Evolutionary conservation across 1,284 basidiomycete genomes (phyloP), one percentile per base, ranked within the genome.

Genomic region (Hypsizygus ulmarius): DNA sequence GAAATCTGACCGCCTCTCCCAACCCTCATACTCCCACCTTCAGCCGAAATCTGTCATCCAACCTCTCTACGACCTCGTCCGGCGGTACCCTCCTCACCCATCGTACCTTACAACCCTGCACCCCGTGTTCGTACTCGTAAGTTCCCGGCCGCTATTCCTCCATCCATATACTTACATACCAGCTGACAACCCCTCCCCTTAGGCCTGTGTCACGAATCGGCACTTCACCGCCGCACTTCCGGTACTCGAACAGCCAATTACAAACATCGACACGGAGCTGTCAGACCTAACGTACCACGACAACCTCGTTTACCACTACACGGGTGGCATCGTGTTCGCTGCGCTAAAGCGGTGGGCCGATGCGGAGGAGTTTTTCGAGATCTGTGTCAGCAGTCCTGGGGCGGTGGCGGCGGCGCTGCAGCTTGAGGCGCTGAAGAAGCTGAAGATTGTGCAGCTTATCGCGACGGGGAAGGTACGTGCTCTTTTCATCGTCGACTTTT

Each of bases 391-490:
- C 29, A 79, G 83, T 36, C 92, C 92, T 0, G 82, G 82, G 0
- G 71, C 76, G 1, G 73, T 72, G 1, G 78, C 82, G 0, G 77
- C 81, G 1, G 81, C 84, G 2, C 73, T 94, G 5, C 92, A 95
- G 62, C 64, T 92, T 56, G 91, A 93, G 58, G 91, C 91, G 0
- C 72, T 87, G 61, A 94, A 94, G 73, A 92, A 93, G 67, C 68
- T 90, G 33, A 67, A 79, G 6, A 71, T 93, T 4, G 76, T 90
- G 5, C 89, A 92, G 59, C 66, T 93, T 19, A 84, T 93, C 42
- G 68, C 77, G 11, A 74, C 81, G 50, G 91, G 90, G 30, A 81
- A 82, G 70, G 84, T 85, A 27, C 27, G 70, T 49, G 3, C 1
- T 45, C 37, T 27, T 18, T 7, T 28, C n/a, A n/a, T 2, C 18